These are phyloP conservation scores for Vitis vinifera DNA, from an alignment of 164 flowering plant species.

Conservation along the genomic window DNA sequence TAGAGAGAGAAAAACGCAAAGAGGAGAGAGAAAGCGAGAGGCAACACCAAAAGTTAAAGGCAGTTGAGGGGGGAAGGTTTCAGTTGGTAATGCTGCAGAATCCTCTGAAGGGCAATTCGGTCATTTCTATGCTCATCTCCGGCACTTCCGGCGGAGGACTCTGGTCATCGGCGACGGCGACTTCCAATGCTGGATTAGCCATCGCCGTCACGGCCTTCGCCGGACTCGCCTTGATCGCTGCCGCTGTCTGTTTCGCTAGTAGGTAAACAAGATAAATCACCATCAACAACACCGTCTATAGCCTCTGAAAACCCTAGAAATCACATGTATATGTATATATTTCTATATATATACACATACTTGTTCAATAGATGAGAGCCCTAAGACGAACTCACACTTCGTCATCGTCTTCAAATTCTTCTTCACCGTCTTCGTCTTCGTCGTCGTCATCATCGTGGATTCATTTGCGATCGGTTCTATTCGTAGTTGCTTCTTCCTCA, in stretches of 20 bases:
- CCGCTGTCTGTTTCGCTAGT: conserved; percentile 42
- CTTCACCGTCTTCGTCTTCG: conserved; percentile 34
- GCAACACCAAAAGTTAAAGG: too few species aligned
- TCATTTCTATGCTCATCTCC: conserved; percentile 14
- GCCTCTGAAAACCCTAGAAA: conserved; percentile 1
- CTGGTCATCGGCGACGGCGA: conserved; percentile 12
- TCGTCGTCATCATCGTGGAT: conserved; percentile 70
- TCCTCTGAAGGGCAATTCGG: conserved; percentile 7
- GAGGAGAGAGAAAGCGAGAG: not conserved
- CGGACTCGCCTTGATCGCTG: conserved; percentile 57
- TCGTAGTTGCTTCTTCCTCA: conserved; percentile 69
- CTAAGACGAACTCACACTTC: conserved; percentile 68
- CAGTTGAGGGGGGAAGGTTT: not conserved
- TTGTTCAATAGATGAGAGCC: conserved; percentile 63
- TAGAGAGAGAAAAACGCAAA: not conserved
- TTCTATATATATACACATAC: not conserved
- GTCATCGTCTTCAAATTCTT: conserved; percentile 34
- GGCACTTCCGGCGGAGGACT: conserved; percentile 12
- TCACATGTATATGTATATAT: not conserved
- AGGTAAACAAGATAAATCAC: conserved; percentile 43
- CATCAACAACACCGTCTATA: not conserved
- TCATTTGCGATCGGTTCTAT: conserved; percentile 82
- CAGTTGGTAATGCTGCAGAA: conserved; percentile 22
- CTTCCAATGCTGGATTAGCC: conserved; percentile 25
- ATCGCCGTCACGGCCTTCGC: conserved; percentile 69